phyloP scores from a whole-genome alignment of 192 early-diverging fungal genomes.

The Pilobolus umbonatus region DNA sequence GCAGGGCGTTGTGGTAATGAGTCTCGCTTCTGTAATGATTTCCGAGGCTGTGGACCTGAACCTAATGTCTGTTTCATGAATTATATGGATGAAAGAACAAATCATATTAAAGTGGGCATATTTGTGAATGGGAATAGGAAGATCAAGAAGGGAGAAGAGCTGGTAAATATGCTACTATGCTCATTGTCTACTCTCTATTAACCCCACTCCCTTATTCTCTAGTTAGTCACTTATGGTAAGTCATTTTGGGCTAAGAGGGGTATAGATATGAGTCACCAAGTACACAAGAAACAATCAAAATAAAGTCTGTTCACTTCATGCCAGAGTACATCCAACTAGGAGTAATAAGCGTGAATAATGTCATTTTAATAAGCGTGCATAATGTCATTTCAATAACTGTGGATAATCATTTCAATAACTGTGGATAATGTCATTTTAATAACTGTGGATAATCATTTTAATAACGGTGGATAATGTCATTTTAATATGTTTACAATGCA shows the following conservation, averaged over 20 bases:
- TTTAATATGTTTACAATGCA: no score
- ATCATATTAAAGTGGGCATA: slow-evolving; percentile 32
- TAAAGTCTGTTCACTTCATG: no score
- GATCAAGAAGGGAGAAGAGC: slow-evolving; percentile 37
- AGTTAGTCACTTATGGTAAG: slow-evolving; percentile 36
- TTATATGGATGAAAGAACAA: slow-evolving; percentile 29
- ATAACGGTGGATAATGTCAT: no score
- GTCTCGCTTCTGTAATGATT: slow-evolving; percentile 39
- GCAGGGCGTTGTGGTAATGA: slow-evolving; percentile 37
- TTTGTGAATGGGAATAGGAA: slow-evolving; percentile 33
- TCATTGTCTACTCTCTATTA: background rate
- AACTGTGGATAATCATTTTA: background rate
- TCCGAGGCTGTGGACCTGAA: slow-evolving; percentile 26
- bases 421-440: background rate
- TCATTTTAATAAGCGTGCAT: background rate
- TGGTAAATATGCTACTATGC: slow-evolving; percentile 21
- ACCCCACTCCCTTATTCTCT: background rate
- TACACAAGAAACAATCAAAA: slow-evolving; percentile 19
- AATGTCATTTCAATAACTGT: background rate
- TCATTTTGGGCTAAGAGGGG: slow-evolving; percentile 32
- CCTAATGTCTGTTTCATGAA: slow-evolving; percentile 40
- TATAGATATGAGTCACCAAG: slow-evolving; percentile 22
- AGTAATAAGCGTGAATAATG: no score
- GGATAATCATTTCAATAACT: background rate
- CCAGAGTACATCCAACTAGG: no score